Base-by-base conservation (phyloP, 2,329 filamentous ascomycete genomes). In the Basipetospora chlamydospora region DNA sequence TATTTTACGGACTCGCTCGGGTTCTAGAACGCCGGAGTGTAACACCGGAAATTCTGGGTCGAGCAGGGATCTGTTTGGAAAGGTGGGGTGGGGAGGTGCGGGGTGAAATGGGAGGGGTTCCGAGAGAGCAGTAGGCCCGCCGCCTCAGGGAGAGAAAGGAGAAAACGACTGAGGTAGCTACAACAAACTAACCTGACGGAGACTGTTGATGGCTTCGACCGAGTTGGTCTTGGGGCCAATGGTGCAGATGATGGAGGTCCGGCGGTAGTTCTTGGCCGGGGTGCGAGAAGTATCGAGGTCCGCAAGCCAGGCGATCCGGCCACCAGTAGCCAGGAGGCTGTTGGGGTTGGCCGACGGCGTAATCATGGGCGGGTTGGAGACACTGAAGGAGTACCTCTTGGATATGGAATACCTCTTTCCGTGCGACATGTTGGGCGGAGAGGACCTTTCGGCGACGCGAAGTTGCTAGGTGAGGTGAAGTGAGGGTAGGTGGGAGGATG, bases 201-300 rank as follows among this genome's bases (percentile, higher is more conserved):
- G 82, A 59, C 78, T 73, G 66, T 96, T 96, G 67, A 98, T 93
- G 63, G 86, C 87, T 68, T 95, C 83, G 40, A 87, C 80, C 26
- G 85, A 93, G 73, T 98, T 98, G 51, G 90, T 98, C 79, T 96
- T 98, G 57, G 90, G 90, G 44, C 90, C 90, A 58, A 98, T 96
- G 52, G 90, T 96, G 69, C 88, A 86, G 64, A 98, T 95, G 67
- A 98, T 98, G 56, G 87, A 94, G 44, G 88, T 94, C 49, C 90
- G 80, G 55, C 90, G 85, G 65, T 90, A 92, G 69, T 92, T 87
- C 63, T 80, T 83, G 52, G 79, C 73, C 39, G 88, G 87, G 50
- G 73, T 70, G 66, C 80, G 86, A 56, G 90, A 82, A 47, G 88
- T 95, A 68, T 95, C 80, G 56, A 98, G 82, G 44, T 62, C 60